Evolutionary conservation across 768 basidiomycete species (phyloP), one percentile per base, ranked within the genome.

Genomic region (Phlegmacium glaucopus): DNA sequence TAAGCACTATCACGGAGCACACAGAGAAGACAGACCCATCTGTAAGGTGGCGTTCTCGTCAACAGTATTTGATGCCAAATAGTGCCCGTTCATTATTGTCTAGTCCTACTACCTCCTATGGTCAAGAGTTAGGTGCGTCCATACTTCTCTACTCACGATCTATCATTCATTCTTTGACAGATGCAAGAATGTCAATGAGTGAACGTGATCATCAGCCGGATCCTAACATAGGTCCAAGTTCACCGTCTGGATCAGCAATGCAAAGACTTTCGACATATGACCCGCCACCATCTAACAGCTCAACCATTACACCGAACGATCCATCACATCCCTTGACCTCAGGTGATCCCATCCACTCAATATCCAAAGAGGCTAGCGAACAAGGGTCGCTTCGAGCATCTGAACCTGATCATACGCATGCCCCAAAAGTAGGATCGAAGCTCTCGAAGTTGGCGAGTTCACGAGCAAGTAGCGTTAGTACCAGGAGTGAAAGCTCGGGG

Each of bases 201-300:
- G 50, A 44, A 13, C 15, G 40, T 15, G 29, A 42, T n/a, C 18
- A 16, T 47, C n/a, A 32, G 29, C 39, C 64, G 10, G 76, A 84
- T 62, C 83, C 84, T 25, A 81, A 85, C 51, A 66, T 47, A 22
- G 55, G 52, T 44, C 46, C 52, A 29, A 48, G 47, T 63, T 87
- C 87, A 10, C 86, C 85, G 34, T 80, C 87, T 17, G 70, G 67
- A 1, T 87, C 86, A 16, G 86, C 87, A 13, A 56, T 85, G n/a
- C 71, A 76, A 30, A 70, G 78, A 26, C 69, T 87, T 27, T 81
- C 85, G 10, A 70, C 68, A 28, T 77, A 77, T 42, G 82, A 85
- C 52, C 71, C 74, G 44, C 72, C 78, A 6, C 81, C 81, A 30
- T 82, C 83, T 15, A 66, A 76, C 57, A 64, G 67, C 50, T 71